Evolutionary conservation across 495 filamentous ascomycete genomes (phyloP).

Genomic region (Podospora pseudoanserina): DNA sequence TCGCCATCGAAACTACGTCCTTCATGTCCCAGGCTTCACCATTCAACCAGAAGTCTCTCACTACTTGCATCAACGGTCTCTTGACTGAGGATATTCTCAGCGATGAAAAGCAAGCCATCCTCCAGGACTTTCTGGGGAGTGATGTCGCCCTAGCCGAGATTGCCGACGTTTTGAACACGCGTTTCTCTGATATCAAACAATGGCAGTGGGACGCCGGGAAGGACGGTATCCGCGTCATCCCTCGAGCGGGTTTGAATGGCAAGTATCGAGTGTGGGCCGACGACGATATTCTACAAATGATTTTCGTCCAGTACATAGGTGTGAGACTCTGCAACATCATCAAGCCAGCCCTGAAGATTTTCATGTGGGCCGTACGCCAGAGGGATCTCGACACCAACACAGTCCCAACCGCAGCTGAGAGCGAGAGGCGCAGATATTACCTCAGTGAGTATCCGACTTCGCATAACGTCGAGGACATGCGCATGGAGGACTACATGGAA

Average conservation of each 20-base stretch:
- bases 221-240: constrained; percentile 54
- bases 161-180: constrained; percentile 66
- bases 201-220: constrained; percentile 56
- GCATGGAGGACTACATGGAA: constrained; percentile 23
- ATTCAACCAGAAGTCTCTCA: constrained; percentile 30
- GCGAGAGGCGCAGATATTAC: constrained; percentile 23
- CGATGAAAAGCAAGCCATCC: constrained; percentile 56
- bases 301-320: constrained; percentile 64
- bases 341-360: constrained; percentile 39
- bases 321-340: constrained; percentile 53
- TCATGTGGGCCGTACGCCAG: constrained; percentile 28
- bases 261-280: constrained; percentile 67
- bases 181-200: constrained; percentile 53
- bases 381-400: constrained; percentile 15
- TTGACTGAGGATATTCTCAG: constrained; percentile 57
- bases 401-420: constrained; percentile 16
- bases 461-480: constrained; percentile 23
- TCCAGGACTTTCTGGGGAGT: constrained; percentile 59
- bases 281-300: constrained; percentile 62
- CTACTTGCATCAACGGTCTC: constrained; percentile 49
- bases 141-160: constrained; percentile 56
- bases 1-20: constrained; percentile 14
- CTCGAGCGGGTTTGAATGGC: constrained; percentile 62
- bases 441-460: constrained; percentile 17
- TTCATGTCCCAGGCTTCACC: constrained; percentile 26